These are phyloP conservation scores for Aspergillus sp. DNA, from an alignment of 2,329 filamentous ascomycete genomes.

Conservation along the genomic window DNA sequence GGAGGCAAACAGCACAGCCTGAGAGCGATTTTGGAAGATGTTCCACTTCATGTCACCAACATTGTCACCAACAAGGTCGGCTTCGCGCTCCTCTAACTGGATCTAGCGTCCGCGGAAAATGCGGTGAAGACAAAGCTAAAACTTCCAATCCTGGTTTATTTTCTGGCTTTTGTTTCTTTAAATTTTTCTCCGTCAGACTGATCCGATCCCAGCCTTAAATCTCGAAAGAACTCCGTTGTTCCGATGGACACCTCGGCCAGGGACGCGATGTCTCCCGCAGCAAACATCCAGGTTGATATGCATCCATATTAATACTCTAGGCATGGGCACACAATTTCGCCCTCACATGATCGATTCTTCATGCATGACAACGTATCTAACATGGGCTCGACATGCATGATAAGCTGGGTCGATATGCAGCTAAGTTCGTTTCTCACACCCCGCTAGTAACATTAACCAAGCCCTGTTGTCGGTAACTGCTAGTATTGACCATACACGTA, in stretches of 20 bases:
- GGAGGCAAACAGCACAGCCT: conserved; percentile 16
- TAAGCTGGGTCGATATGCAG: conserved; percentile 7
- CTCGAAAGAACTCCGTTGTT: not conserved
- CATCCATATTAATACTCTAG: conserved; percentile 3
- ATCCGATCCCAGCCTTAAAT: not conserved
- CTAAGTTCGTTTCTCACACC: conserved; percentile 11
- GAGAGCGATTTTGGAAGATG: conserved; percentile 3
- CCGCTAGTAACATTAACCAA: conserved; percentile 1
- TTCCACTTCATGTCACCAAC: conserved; percentile 11
- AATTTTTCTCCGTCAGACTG: not conserved
- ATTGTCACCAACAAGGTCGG: conserved; percentile 7
- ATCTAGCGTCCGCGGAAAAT: conserved; percentile 19
- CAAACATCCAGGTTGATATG: conserved; percentile 5
- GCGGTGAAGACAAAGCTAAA: conserved; percentile 19
- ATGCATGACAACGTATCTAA: conserved; percentile 32
- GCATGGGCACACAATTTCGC: conserved; percentile 9
- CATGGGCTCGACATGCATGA: conserved; percentile 15
- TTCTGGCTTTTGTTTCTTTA: not conserved
- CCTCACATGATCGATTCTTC: conserved; percentile 37
- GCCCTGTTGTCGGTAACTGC: not conserved
- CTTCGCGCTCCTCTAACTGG: conserved; percentile 7
- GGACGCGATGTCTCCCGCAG: conserved; percentile 11
- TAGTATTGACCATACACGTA: conserved; percentile 1
- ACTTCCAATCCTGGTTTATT: not conserved
- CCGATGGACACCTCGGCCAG: not conserved